Conservation (phyloP, 305 asterid species). For the Solanum hybrid region DNA sequence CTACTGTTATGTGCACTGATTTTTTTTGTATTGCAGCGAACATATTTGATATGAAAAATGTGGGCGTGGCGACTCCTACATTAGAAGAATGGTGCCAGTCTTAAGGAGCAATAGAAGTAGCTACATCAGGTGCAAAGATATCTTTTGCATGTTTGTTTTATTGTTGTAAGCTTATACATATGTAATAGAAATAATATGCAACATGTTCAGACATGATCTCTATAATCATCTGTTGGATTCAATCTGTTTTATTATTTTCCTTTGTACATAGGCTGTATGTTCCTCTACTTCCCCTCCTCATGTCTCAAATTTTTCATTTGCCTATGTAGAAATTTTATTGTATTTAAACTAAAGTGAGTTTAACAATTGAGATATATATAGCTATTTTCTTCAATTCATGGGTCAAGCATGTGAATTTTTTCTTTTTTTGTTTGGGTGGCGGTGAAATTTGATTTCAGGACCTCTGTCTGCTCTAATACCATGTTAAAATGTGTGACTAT, state of each 20-base stretch:
- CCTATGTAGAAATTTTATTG: not conserved
- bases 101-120: not conserved
- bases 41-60: conserved; percentile 50
- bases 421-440: not conserved
- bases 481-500: too few species aligned
- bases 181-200: not conserved
- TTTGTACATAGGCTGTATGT: not conserved
- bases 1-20: not conserved
- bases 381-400: not conserved
- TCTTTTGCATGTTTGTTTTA: not conserved
- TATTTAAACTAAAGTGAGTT: not conserved
- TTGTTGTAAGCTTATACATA: not conserved
- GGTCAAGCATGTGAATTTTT: too few species aligned
- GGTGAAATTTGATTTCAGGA: not conserved
- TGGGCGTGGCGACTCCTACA: conserved; percentile 57
- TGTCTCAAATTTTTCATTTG: not conserved
- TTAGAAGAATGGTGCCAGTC: conserved; percentile 56
- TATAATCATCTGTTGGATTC: not conserved
- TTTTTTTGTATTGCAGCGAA: conserved; percentile 37
- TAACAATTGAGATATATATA: not conserved
- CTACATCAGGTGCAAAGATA: not conserved
- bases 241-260: not conserved
- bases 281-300: not conserved
- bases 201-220: not conserved
- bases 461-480: not conserved